Evolutionary conservation across 495 filamentous ascomycete genomes (phyloP).

Genomic region (Podospora fimiseda): DNA sequence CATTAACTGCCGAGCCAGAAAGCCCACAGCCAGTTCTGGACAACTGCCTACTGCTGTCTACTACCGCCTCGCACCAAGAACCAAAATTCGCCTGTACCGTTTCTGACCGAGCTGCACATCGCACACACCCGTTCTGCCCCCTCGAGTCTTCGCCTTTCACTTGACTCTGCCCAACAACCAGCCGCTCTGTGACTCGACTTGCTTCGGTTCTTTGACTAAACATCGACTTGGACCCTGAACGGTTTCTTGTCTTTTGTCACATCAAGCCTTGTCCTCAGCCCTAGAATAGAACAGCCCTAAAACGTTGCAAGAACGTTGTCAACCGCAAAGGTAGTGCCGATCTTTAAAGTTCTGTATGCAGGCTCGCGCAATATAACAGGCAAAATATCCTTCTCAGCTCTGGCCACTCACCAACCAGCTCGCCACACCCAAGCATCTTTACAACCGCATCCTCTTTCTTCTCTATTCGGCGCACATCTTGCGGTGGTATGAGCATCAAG

Average conservation of each 20-base stretch:
- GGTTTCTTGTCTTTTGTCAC: background rate
- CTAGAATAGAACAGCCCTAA: too few relatives aligned
- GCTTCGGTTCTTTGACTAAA: background rate
- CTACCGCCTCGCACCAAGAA: background rate
- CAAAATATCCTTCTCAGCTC: background rate
- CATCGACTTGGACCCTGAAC: background rate
- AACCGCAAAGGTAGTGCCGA: background rate
- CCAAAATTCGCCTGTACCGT: background rate
- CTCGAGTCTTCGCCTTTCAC: background rate
- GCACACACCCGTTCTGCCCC: background rate
- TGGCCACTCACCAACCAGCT: background rate
- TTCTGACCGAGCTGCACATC: background rate
- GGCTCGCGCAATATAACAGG: background rate
- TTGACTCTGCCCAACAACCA: background rate
- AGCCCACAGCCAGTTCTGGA: background rate
- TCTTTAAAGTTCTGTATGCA: background rate
- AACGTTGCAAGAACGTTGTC: background rate
- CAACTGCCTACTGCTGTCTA: background rate
- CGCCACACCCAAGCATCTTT: background rate
- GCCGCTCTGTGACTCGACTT: background rate
- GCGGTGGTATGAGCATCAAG: background rate
- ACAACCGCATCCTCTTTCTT: background rate
- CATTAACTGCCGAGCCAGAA: background rate
- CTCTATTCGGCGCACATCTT: background rate
- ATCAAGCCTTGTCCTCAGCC: background rate